Evolutionary conservation across 768 basidiomycete genomes (phyloP), one percentile per base, ranked within the genome.

Genomic region (Tylopilus balloui): DNA sequence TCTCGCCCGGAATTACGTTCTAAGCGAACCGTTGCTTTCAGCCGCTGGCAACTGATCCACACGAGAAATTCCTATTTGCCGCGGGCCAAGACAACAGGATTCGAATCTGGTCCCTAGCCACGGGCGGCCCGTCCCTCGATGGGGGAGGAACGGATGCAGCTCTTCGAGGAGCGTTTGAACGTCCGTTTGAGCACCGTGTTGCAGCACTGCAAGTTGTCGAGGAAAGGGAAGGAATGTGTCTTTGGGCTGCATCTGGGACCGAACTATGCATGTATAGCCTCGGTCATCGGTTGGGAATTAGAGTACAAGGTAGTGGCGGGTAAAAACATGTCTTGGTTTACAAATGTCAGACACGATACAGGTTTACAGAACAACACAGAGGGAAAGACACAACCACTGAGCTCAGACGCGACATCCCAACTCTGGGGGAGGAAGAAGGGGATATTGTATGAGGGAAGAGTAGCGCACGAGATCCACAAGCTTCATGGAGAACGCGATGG

Each of bases 61-160:
- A 63, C 8, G 72, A 83, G 41, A 70, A 78, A 24, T 76, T 83
- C 42, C 59, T 91, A 15, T 86, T 86, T 50, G 82, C 83, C 9
- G 83, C 83, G 0, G 86, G 86, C 10, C 76, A 81, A 52, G 87
- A 91, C 63, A 54, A 67, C 36, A 73, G 72, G 27, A 75, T 89
- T 50, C 79, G 84, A 20, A 77, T 75, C 3, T 90, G 88, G 88
- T 85, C 84, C 11, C 62, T 89, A 9, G 72, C 65, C 14, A 77
- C 75, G 8, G 86, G 85, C 5, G 66, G 66, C 20, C 52, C 50
- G 12, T 52, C 61, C 19, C 58, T 69, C 32, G 29, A 62, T 48
- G 39, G n/a, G n/a, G n/a, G 34, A 47, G 39, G 20, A 42, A 29
- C 49, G 7, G 28, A 25, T 19, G 25, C 42, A 3, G 23, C 20